Percentiles rank a stretch among this genome's conserved stretches.
Conservation (phyloP, 2,329 filamentous ascomycete genomes). For the Cytospora mali region DNA sequence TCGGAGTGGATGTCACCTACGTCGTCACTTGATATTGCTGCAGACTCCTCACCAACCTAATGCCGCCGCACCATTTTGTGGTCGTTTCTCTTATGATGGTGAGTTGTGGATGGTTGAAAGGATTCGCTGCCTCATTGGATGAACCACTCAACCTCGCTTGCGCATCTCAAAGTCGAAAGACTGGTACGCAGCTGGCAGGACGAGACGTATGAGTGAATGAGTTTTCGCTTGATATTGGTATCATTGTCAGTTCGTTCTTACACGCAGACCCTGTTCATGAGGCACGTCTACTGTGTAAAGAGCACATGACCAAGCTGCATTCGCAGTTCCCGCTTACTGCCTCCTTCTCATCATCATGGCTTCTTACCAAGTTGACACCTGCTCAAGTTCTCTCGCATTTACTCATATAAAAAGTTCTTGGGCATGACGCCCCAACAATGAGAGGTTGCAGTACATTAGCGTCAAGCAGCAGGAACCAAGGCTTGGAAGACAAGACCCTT, state of each 20-base stretch:
- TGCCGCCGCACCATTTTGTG: conserved; percentile 1
- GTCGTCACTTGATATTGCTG: conserved; percentile 18
- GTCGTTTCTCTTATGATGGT: not conserved
- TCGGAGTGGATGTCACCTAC: conserved; percentile 15
- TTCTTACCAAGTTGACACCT: not conserved
- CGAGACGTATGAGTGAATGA: not conserved
- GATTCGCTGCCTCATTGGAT: not conserved
- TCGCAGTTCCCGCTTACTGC: not conserved
- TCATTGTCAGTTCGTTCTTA: not conserved
- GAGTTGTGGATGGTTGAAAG: not conserved
- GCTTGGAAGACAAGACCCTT: conserved; percentile 2
- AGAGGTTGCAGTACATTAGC: conserved; percentile 16
- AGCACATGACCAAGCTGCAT: not conserved
- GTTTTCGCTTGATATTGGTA: not conserved
- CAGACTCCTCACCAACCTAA: conserved; percentile 22
- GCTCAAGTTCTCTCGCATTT: not conserved
- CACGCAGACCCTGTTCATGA: not conserved
- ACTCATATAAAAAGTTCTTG: not conserved
- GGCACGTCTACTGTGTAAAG: too few relatives aligned
- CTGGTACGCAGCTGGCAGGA: not conserved
- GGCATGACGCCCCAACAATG: not conserved
- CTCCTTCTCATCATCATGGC: not conserved
- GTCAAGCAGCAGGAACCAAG: conserved; percentile 16
- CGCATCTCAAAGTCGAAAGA: not conserved
- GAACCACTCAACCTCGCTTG: not conserved